Percentiles rank a stretch among this genome's conserved stretches.
phyloP scores from a whole-genome alignment of 495 filamentous ascomycete species.

The Tuber aestivum region DNA sequence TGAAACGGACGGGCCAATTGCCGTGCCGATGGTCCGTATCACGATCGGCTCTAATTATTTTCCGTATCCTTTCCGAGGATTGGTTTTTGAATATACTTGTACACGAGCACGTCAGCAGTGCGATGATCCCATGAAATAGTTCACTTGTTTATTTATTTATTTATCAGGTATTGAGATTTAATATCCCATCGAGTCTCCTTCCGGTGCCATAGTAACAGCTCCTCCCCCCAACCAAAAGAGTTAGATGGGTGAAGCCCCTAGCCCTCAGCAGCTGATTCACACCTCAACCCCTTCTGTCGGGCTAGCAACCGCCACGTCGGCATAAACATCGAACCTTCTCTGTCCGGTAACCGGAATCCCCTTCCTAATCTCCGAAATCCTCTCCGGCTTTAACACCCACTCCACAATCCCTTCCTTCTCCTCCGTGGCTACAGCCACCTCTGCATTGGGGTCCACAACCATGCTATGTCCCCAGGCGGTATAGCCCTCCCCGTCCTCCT shows the following conservation, averaged over 20 bases:
- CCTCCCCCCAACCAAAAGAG: background rate
- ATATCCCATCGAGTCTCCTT: background rate
- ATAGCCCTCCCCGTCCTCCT: slow-evolving; percentile 67
- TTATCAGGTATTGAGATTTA: background rate
- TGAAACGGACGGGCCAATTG: background rate
- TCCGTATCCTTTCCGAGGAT: background rate
- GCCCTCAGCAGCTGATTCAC: background rate
- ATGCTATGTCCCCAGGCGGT: slow-evolving; percentile 88
- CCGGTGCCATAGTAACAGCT: background rate
- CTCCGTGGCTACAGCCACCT: slow-evolving; percentile 65
- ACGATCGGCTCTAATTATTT: background rate
- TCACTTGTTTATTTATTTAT: background rate
- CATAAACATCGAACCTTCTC: slow-evolving; percentile 92
- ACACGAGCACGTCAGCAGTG: background rate
- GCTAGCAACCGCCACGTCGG: slow-evolving; percentile 65
- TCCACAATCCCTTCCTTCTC: slow-evolving; percentile 63
- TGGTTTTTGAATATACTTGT: background rate
- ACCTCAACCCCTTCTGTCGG: slow-evolving; percentile 14
- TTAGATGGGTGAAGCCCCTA: background rate
- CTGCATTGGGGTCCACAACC: slow-evolving; percentile 82
- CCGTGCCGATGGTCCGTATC: background rate
- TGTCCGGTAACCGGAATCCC: slow-evolving; percentile 80
- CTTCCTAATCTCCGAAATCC: slow-evolving; percentile 70
- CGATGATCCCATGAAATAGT: background rate
- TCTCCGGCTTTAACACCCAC: slow-evolving; percentile 63